Base-by-base conservation (phyloP, 805 yeast species). In the Candida bentonensis region DNA sequence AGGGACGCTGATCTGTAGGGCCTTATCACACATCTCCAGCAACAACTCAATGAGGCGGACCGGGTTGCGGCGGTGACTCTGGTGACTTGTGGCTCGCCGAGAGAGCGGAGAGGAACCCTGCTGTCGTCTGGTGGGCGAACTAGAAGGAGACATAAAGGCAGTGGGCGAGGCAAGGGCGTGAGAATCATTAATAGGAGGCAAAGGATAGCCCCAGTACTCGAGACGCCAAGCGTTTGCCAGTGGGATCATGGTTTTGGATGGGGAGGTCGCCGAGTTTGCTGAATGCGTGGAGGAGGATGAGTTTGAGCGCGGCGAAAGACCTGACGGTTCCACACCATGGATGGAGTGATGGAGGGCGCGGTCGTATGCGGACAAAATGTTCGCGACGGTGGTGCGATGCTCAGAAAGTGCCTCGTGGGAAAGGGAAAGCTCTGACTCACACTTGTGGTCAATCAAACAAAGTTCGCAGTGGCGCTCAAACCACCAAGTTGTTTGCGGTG, bases 401-500 rank as follows among this genome's bases (percentile, higher is more conserved):
- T 88, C 96, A 2, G 73, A 63, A 2, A 89, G 65, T 17, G 71
- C 68, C 52, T 92, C 97, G 51, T 89, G 95, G 40, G 78, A 66
- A 27, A 69, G 52, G 55, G 82, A 84, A 7, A 89, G 76, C 26
- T 79, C 78, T 51, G 86, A 87, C 55, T 79, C 87, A 9, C 82
- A 74, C 53, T 78, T 73, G 62, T 87, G 95, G 59, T 88, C 96
- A 27, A 84, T 73, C 23, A 83, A 68, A 54, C 99, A 92, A 41
- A 83, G 65, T 55, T 87, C 92, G 1, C 89, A 80, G 62, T 92
- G 99, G 42, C 79, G 73, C 53, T 89, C 98, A 33, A 92, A 68
- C 82, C 94, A 92, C 98, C 98, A 92, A 3, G 87, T 82, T 3
- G 95, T 96, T n/a, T 87, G 78, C 41, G 73, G 73, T 23, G 78